Conservation (phyloP, 73 alveolate species). For the Paramecium biaurelia region DNA sequence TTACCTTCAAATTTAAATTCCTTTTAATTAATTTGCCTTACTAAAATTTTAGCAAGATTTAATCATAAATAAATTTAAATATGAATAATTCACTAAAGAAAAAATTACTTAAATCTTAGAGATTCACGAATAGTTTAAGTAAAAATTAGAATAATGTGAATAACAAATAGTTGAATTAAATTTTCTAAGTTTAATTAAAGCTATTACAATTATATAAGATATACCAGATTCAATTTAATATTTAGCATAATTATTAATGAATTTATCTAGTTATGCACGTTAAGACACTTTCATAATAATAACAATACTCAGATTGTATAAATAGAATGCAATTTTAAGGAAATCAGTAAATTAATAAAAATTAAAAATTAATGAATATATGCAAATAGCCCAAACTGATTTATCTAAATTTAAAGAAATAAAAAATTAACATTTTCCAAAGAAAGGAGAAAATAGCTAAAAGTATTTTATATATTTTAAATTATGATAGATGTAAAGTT, state of each 20-base stretch:
- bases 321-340: not conserved
- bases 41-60: not conserved
- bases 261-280: not conserved
- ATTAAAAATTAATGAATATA: not conserved
- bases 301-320: not conserved
- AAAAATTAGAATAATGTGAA: not conserved
- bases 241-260: not conserved
- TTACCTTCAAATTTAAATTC: not conserved
- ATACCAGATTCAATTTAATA: not conserved
- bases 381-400: not conserved
- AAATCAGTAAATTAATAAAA: not conserved
- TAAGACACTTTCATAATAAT: not conserved
- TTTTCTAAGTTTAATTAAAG: not conserved
- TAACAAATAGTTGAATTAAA: not conserved
- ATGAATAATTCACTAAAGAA: not conserved
- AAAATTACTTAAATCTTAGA: not conserved
- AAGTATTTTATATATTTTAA: not conserved
- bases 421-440: not conserved
- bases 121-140: not conserved
- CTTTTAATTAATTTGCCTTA: not conserved
- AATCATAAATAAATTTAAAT: not conserved
- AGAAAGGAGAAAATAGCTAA: not conserved
- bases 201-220: not conserved
- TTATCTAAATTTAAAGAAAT: not conserved
- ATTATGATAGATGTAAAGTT: slow-evolving; percentile 1